Evolutionary conservation across 306 rosid genomes (phyloP).

Genomic region (Comarum palustre): DNA sequence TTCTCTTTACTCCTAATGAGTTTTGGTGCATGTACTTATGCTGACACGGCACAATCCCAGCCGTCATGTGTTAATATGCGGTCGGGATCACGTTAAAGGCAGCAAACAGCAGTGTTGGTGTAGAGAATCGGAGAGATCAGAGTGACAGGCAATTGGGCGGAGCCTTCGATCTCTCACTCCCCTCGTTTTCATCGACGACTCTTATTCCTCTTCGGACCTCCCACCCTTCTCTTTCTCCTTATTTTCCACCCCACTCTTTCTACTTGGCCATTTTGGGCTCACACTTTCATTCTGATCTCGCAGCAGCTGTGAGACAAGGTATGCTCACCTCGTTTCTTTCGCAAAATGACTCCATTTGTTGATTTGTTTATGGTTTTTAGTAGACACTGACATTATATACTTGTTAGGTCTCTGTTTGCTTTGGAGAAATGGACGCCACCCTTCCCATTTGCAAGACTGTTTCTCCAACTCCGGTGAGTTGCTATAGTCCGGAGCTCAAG

Average conservation of each 20-base stretch:
- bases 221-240: background rate
- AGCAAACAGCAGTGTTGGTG: background rate
- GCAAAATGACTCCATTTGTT: background rate
- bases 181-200: slow-evolving; percentile 48
- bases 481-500: background rate
- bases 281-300: background rate
- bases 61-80: background rate
- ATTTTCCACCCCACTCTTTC: background rate
- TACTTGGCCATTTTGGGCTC: no score
- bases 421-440: slow-evolving; percentile 53
- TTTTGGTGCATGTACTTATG: background rate
- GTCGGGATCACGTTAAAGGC: background rate
- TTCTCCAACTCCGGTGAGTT: slow-evolving; percentile 49
- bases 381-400: background rate
- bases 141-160: slow-evolving; percentile 34
- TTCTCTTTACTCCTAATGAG: no score
- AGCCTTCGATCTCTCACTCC: slow-evolving; percentile 32
- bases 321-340: no score
- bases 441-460: slow-evolving; percentile 64
- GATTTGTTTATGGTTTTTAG: background rate
- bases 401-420: background rate
- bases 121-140: background rate
- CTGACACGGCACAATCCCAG: background rate
- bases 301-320: background rate
- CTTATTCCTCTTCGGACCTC: slow-evolving; percentile 3